phyloP scores from a whole-genome alignment of 768 basidiomycete species.

The Boletus insuetus region DNA sequence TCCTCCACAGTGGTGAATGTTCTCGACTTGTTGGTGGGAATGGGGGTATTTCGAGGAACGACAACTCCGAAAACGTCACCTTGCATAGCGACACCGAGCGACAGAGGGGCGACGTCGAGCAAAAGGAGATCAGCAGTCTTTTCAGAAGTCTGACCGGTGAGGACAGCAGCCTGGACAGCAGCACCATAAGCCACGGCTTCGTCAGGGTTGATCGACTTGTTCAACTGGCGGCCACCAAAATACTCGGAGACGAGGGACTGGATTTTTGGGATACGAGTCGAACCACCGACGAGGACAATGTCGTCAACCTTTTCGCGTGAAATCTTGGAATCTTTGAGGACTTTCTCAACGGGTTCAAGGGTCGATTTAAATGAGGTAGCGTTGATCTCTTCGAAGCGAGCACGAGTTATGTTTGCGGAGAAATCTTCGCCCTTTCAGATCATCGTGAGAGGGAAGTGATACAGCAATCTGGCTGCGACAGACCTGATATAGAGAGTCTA shows the following conservation, averaged over 20 bases:
- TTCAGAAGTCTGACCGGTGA: constrained; percentile 97
- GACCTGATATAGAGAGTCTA: constrained; percentile 96
- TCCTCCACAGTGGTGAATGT: constrained; percentile 99
- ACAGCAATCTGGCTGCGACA: constrained; percentile 14
- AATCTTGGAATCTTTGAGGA: constrained; percentile 99
- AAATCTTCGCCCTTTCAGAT: constrained; percentile 87
- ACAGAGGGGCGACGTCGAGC: constrained; percentile 97
- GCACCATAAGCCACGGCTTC: constrained; percentile 99
- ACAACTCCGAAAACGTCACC: constrained; percentile 99
- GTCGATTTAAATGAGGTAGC: constrained; percentile 94
- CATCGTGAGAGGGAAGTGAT: constrained; percentile 5
- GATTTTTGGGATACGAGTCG: constrained; percentile 99
- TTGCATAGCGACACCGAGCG: constrained; percentile 99
- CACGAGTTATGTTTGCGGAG: constrained; percentile 97
- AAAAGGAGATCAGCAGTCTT: constrained; percentile 98
- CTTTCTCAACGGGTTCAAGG: constrained; percentile 97
- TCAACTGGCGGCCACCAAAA: constrained; percentile 96
- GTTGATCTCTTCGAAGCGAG: constrained; percentile 99
- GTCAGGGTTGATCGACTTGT: constrained; percentile 99
- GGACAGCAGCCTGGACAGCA: constrained; percentile 98
- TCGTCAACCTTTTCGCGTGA: constrained; percentile 96
- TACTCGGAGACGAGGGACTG: constrained; percentile 97
- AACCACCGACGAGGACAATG: constrained; percentile 99
- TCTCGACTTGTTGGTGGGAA: constrained; percentile 98
- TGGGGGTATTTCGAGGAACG: constrained; percentile 98